Conservation (phyloP, 805 yeast species). For the Yarrowia deformans region DNA sequence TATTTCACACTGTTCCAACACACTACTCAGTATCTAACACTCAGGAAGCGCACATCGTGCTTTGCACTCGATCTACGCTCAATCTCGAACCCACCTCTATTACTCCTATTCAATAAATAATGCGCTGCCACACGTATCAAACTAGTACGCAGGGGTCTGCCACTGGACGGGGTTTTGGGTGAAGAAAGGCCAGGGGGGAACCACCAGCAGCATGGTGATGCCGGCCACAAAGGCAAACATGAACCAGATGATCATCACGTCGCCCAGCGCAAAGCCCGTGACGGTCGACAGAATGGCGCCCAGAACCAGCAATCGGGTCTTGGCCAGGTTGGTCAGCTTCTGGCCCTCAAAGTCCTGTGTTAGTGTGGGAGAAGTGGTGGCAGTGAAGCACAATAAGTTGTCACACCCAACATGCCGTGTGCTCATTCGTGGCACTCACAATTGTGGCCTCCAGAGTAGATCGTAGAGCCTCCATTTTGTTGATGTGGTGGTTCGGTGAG, state of each 20-base stretch:
- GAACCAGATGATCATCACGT: constrained; percentile 35
- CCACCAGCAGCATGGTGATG: constrained; percentile 28
- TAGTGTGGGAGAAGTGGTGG: neutral
- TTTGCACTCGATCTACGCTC: no score
- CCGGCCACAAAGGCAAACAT: constrained; percentile 34
- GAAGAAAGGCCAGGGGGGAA: constrained; percentile 36
- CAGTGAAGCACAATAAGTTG: no score
- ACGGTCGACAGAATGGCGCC: constrained; percentile 31
- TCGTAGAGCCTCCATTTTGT: constrained; percentile 31
- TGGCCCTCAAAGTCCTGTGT: constrained; percentile 39
- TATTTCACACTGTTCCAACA: no score
- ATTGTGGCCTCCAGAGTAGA: constrained; percentile 39
- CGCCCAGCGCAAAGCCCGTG: constrained; percentile 29
- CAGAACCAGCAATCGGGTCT: constrained; percentile 19
- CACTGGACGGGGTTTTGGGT: constrained; percentile 37
- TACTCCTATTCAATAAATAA: constrained; percentile 7
- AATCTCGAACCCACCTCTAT: constrained; percentile 12
- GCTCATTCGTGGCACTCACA: neutral
- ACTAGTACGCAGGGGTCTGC: constrained; percentile 35
- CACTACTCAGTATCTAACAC: no score
- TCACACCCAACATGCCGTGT: no score
- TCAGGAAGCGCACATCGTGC: no score
- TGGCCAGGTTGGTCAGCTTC: constrained; percentile 30
- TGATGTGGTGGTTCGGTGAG: constrained; percentile 1
- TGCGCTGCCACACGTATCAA: neutral